Evolutionary conservation across 148 eudicot species (phyloP), one percentile per base, ranked within the genome.

Genomic region (Vaccinium darrowii): DNA sequence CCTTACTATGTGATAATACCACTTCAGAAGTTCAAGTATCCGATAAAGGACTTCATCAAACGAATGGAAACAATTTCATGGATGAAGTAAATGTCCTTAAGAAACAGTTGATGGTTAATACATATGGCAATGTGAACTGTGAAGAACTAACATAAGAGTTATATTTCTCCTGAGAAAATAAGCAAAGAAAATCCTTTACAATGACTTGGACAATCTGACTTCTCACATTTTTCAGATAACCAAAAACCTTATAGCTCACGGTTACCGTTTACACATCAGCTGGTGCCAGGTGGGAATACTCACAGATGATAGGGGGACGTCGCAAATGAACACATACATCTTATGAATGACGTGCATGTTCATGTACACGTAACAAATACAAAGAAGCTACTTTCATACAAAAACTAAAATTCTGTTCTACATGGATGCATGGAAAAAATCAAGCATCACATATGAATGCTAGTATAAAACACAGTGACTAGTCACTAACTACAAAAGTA

Each of bases 241-340:
- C 53, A 43, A 73, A 39, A 75, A 47, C 78, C 78, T 74, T 5
- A 43, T 33, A 72, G 76, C 76, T 39, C 76, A 72, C 49, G 21
- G 76, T 72, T 30, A 72, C 76, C 36, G 21, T 14, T 4, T 4
- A 39, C 15, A 25, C 75, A 67, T 23, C 73, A 67, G 73, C 73
- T 1, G 33, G 36, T 67, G 6, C 39, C 39, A 36, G 39, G 39
- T 36, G 39, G 73, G 73, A 5, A 63, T 67, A 67, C 14, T 11
- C 15, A 23, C 33, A 67, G 73, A 16, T 11, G 6, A 13, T 18
- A 19, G 23, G 79, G 54, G 25, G 52, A 47, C 47, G 54, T 21
- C 6, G 19, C 52, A 36, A 19, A 76, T 39, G 54, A 76, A 49
- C 9, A 21, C 50, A 49, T 3, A 76, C 76, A 73, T n/a, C 50